Evolutionary conservation across 2,329 filamentous ascomycete species (phyloP).

Genomic region (Penicillium sp.): DNA sequence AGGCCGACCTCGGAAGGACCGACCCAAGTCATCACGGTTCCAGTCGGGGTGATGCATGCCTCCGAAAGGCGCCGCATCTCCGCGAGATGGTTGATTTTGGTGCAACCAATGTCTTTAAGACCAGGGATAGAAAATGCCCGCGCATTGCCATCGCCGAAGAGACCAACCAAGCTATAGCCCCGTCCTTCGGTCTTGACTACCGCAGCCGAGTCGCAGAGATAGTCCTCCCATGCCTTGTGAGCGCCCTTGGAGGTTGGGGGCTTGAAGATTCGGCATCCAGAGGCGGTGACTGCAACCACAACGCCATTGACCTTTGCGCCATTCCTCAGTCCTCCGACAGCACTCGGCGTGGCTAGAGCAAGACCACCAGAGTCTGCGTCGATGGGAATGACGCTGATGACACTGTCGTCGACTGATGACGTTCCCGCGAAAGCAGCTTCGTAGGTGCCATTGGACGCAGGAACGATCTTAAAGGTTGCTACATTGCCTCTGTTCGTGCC

Average conservation of each 20-base stretch:
- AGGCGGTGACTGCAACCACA: slow-evolving; percentile 72
- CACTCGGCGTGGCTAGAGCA: slow-evolving; percentile 72
- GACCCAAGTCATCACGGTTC: slow-evolving; percentile 84
- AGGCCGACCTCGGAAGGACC: slow-evolving; percentile 83
- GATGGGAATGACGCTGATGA: slow-evolving; percentile 79
- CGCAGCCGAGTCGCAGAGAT: slow-evolving; percentile 76
- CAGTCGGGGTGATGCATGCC: slow-evolving; percentile 71
- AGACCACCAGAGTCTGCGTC: slow-evolving; percentile 74
- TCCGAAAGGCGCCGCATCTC: slow-evolving; percentile 73
- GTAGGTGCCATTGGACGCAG: slow-evolving; percentile 69
- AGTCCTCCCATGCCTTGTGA: slow-evolving; percentile 83
- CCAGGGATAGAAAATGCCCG: slow-evolving; percentile 85
- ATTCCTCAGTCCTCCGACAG: slow-evolving; percentile 74
- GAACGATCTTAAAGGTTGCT: slow-evolving; percentile 87
- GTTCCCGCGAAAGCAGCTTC: slow-evolving; percentile 71
- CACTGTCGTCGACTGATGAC: slow-evolving; percentile 64
- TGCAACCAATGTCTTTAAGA: slow-evolving; percentile 77
- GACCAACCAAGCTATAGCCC: slow-evolving; percentile 75
- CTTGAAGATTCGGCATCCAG: slow-evolving; percentile 82
- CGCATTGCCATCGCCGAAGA: slow-evolving; percentile 80
- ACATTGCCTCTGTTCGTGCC: slow-evolving; percentile 84
- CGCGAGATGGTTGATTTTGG: slow-evolving; percentile 65
- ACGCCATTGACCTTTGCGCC: slow-evolving; percentile 78
- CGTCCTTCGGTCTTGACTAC: slow-evolving; percentile 74
- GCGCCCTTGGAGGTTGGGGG: slow-evolving; percentile 86